Evolutionary conservation across 177 flowering plant genomes (phyloP).

Genomic region (Vitis hybrid): DNA sequence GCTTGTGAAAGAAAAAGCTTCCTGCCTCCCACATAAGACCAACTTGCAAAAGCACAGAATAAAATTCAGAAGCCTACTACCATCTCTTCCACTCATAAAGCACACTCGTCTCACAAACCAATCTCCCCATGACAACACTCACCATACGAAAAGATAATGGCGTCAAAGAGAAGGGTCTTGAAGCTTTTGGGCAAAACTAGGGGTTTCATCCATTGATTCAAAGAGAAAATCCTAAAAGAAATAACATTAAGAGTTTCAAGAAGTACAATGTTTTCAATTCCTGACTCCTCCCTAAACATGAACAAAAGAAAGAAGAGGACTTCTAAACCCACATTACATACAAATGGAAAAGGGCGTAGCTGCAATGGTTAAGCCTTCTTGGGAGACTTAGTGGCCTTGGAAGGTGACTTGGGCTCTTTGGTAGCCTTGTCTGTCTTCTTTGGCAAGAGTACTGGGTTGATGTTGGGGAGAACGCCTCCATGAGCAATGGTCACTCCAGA

Average conservation of each 20-base stretch:
- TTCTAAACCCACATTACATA: constrained; percentile 10
- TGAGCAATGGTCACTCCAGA: constrained; percentile 36
- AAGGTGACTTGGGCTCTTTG: constrained; percentile 31
- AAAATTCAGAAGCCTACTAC: too few species aligned
- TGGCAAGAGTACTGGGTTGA: constrained; percentile 32
- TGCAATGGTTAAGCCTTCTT: constrained; percentile 21
- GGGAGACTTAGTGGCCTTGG: constrained; percentile 32
- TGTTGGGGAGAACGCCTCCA: constrained; percentile 37
- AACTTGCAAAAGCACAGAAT: too few species aligned
- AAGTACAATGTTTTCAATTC: neutral
- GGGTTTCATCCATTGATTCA: too few species aligned
- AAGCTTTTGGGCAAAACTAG: too few species aligned
- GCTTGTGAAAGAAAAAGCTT: too few species aligned
- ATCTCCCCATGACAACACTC: too few species aligned
- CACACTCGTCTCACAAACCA: too few species aligned
- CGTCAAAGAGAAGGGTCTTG: too few species aligned
- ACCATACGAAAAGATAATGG: too few species aligned
- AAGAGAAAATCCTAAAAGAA: neutral
- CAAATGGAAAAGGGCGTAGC: neutral
- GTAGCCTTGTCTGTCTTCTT: constrained; percentile 28
- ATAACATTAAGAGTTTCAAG: too few species aligned
- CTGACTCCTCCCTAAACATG: neutral
- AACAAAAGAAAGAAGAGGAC: neutral
- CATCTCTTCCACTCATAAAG: too few species aligned
- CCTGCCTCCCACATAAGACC: too few species aligned